phyloP scores from a whole-genome alignment of 2,329 filamentous ascomycete genomes.

The Geoglossum cookeanum region DNA sequence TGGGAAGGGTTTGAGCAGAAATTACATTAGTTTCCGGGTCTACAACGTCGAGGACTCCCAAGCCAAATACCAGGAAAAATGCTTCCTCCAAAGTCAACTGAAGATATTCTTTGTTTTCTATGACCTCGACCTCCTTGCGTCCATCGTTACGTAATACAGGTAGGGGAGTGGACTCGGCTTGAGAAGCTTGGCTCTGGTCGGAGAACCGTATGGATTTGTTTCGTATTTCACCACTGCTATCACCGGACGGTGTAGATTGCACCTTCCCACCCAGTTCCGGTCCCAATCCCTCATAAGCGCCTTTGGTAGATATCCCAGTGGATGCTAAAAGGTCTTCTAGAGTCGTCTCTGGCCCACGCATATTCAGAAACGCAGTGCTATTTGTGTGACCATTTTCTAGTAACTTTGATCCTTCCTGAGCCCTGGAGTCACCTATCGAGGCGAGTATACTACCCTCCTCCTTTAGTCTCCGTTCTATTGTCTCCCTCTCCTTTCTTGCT shows the following conservation, averaged over 20 bases:
- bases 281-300: neutral
- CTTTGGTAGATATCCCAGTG: neutral
- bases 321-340: neutral
- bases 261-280: neutral
- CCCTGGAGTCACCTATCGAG: slow-evolving; percentile 8
- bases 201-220: neutral
- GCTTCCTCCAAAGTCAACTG: slow-evolving; percentile 80
- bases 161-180: neutral
- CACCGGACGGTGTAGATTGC: neutral
- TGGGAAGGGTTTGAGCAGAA: too few species aligned
- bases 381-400: neutral
- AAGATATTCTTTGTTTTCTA: slow-evolving; percentile 58
- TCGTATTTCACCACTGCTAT: neutral
- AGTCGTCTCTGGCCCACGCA: neutral
- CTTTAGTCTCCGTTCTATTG: slow-evolving; percentile 51
- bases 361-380: neutral
- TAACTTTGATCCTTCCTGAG: slow-evolving; percentile 9
- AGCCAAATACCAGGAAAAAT: slow-evolving; percentile 69
- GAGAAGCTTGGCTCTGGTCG: neutral
- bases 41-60: slow-evolving; percentile 52
- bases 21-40: slow-evolving; percentile 26
- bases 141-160: neutral
- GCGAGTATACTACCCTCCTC: slow-evolving; percentile 26
- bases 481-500: slow-evolving; percentile 71
- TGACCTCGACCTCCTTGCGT: slow-evolving; percentile 4